Conservation (phyloP, 208 protist species). For the Strigomonas oncopelti region DNA sequence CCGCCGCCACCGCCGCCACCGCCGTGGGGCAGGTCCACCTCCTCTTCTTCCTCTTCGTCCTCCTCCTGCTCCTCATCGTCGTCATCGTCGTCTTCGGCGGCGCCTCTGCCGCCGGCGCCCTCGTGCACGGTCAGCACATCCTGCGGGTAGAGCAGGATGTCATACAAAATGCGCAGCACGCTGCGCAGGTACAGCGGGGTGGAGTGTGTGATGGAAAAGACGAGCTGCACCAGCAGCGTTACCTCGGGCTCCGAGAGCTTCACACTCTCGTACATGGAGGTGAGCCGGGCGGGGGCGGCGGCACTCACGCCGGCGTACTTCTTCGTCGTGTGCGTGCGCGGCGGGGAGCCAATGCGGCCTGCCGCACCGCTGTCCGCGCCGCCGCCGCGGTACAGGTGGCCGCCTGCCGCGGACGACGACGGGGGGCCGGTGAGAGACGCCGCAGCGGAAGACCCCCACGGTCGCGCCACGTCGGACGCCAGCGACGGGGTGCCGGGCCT, state of each 20-base stretch:
- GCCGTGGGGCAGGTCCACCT: not conserved
- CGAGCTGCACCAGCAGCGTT: constrained; percentile 32
- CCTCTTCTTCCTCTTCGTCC: not conserved
- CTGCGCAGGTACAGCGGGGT: constrained; percentile 41
- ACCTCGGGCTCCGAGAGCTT: constrained; percentile 20
- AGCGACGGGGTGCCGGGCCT: not conserved
- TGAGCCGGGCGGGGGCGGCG: no score
- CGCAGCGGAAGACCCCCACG: not conserved
- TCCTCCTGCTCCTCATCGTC: not conserved
- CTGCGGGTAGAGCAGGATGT: constrained; percentile 23
- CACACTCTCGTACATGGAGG: not conserved
- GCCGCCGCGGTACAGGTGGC: not conserved
- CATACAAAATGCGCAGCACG: constrained; percentile 33
- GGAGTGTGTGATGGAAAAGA: constrained; percentile 28
- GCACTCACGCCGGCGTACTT: no score
- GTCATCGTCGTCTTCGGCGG: not conserved
- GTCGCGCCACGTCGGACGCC: not conserved
- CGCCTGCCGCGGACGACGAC: not conserved
- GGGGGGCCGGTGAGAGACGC: not conserved
- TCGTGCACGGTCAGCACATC: not conserved
- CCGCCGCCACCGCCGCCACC: not conserved
- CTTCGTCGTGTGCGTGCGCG: no score
- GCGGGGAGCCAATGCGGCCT: no score
- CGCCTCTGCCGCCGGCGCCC: not conserved
- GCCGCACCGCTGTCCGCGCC: no score